Percentiles rank a stretch among this genome's conserved stretches.
Evolutionary conservation across 2,329 filamentous ascomycete genomes (phyloP).

Genomic region (Ophiostoma ips): DNA sequence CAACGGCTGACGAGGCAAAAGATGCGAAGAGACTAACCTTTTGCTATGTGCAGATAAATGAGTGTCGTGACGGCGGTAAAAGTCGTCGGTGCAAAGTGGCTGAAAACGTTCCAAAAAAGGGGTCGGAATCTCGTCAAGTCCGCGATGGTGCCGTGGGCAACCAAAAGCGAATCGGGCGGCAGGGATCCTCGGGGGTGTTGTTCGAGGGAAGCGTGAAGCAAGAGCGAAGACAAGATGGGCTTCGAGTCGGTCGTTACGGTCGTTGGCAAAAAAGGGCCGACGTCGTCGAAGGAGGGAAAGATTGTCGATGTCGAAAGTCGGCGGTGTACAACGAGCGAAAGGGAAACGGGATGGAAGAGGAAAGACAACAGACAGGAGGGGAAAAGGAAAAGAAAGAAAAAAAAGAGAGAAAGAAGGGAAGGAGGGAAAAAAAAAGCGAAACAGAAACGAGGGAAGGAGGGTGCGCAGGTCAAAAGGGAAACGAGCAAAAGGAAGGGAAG

Average conservation of each 20-base stretch:
- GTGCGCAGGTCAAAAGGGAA: background rate
- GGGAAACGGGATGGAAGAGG: background rate
- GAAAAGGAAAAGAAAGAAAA: background rate
- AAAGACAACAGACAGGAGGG: background rate
- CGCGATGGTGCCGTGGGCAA: too few relatives aligned
- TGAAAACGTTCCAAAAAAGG: background rate
- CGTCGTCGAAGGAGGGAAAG: constrained; percentile 14
- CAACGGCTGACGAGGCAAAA: background rate
- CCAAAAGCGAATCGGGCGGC: background rate
- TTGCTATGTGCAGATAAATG: constrained; percentile 1
- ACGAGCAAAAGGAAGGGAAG: background rate
- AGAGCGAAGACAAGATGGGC: constrained; percentile 12
- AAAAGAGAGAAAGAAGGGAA: background rate
- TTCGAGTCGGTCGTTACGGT: constrained; percentile 17
- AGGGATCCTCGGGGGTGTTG: too few relatives aligned
- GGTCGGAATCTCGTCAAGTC: background rate
- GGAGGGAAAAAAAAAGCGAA: background rate
- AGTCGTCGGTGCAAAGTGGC: background rate
- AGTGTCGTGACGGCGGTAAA: background rate
- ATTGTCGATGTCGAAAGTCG: constrained; percentile 18
- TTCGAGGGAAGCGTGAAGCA: too few relatives aligned
- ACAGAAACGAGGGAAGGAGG: background rate
- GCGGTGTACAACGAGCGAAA: constrained; percentile 13
- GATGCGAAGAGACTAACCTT: background rate
- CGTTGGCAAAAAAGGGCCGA: constrained; percentile 15